Base-by-base conservation (phyloP, 805 yeast species). In the Hagleromyces aurorensis region DNA sequence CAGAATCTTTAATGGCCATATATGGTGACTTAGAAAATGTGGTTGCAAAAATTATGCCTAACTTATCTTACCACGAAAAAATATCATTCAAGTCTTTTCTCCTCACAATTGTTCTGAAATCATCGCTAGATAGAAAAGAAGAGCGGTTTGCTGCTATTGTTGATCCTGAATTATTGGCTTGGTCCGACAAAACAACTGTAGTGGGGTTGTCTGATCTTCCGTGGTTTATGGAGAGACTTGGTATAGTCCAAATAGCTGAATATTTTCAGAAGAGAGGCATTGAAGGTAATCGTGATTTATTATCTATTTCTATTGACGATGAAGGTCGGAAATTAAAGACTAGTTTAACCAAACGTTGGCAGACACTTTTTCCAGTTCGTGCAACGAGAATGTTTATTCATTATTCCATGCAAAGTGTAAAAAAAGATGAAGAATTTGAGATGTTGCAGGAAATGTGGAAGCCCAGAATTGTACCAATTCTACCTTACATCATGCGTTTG, bases 161-260 rank as follows among this genome's bases (percentile, higher is more conserved):
- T 2, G 98, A 91, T 52, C 94, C 96, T 0, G 96, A 91, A 41
- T 63, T 93, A 27, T 61, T 70, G 8, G 87, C 95, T 0, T 91
- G 99, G 99, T 78, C 89, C 1, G 86, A 87, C 25, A 89, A 86
- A 13, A 77, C 74, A 7, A 89, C 96, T 0, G 86, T 84, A 39
- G 85, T 85, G 49, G 96, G 96, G 0, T 62, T 91, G 16, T 64
- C 78, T 48, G 94, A 89, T 50, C 65, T 93, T 25, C 95, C 85
- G 37, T 91, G 97, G 97, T 91, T 91, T 46, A 89, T 91, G 97
- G 97, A 87, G 57, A 70, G 96, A 46, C 69, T 93, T 29, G 98
- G 98, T 3, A 84, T 91, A 32, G 97, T 86, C 3, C 76, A 77
- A 51, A 93, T 91, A 48, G 94, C 96, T 0, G 80, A 80, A 36